Conservation (phyloP, 352 stramenopile genomes). For the Globisporangium lucens region DNA sequence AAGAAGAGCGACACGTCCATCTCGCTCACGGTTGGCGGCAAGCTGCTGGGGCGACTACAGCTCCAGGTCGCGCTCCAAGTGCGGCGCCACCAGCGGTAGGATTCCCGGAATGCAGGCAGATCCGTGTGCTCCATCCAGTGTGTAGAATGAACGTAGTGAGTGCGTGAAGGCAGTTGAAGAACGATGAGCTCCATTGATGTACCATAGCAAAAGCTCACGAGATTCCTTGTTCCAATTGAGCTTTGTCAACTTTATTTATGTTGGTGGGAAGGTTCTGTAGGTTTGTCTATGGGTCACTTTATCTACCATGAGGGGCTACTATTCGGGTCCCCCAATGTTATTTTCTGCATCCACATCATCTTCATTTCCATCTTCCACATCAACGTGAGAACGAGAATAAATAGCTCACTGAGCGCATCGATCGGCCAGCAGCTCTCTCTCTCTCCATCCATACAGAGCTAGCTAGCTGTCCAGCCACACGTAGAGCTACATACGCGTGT, state of each 20-base stretch:
- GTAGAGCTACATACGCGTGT: not conserved
- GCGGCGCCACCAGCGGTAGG: constrained; percentile 8
- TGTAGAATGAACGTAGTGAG: not conserved
- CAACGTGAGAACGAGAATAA: not conserved
- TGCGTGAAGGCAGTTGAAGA: not conserved
- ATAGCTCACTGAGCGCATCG: not conserved
- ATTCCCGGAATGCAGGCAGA: too few species aligned
- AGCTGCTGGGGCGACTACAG: constrained; percentile 55
- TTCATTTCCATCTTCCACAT: not conserved
- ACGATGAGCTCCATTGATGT: not conserved
- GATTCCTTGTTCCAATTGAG: not conserved
- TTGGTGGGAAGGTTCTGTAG: not conserved
- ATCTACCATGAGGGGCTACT: not conserved
- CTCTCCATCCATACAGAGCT: not conserved
- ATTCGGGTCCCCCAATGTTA: not conserved
- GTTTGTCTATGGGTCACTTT: not conserved
- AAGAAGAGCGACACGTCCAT: constrained; percentile 53
- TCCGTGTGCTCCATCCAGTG: too few species aligned
- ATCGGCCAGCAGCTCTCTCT: not conserved
- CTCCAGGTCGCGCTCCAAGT: constrained; percentile 57
- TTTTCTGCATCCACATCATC: not conserved
- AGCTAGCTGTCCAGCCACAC: not conserved
- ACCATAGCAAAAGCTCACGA: not conserved
- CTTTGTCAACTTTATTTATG: not conserved
- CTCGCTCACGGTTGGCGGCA: constrained; percentile 59